Percentiles rank a stretch among this genome's conserved stretches.
phyloP scores from a whole-genome alignment of 352 stramenopile species.

The Aphanomyces euteiches region DNA sequence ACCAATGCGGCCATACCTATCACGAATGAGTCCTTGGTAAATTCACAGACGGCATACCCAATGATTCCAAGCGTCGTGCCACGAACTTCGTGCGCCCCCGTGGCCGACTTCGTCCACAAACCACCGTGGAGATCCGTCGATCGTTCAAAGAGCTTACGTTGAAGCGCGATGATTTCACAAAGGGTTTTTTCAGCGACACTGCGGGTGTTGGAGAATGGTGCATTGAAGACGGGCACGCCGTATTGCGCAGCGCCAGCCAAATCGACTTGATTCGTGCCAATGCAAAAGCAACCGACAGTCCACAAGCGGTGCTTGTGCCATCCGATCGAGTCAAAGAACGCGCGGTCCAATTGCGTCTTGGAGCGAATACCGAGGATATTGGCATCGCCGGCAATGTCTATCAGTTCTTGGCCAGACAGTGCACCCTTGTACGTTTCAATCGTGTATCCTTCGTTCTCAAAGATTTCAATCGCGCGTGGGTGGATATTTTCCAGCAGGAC shows the following conservation, averaged over 20 bases:
- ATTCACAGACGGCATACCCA: constrained; percentile 40
- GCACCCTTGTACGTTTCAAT: constrained; percentile 77
- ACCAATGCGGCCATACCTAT: constrained; percentile 55
- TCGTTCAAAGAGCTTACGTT: constrained; percentile 77
- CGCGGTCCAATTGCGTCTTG: constrained; percentile 73
- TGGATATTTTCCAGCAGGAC: constrained; percentile 84
- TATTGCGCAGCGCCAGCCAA: constrained; percentile 50
- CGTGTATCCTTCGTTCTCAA: constrained; percentile 70
- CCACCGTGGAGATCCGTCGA: constrained; percentile 72
- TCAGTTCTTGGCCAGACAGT: constrained; percentile 69
- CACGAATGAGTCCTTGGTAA: neutral
- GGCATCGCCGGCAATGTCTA: constrained; percentile 60
- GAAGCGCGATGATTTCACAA: constrained; percentile 72
- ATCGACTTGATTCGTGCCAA: constrained; percentile 79
- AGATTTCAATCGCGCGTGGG: constrained; percentile 65
- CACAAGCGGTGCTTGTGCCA: constrained; percentile 77
- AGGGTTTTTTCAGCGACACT: constrained; percentile 81
- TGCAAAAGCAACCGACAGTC: constrained; percentile 80
- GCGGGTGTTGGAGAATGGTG: constrained; percentile 83
- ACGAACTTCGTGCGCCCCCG: constrained; percentile 72
- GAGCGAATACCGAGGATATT: constrained; percentile 78
- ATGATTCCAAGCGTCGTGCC: constrained; percentile 77
- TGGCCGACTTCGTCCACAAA: constrained; percentile 77
- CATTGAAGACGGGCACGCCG: constrained; percentile 81
- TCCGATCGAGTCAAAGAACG: constrained; percentile 72